Base-by-base conservation (phyloP, 495 filamentous ascomycete species). In the Zalerion maritima region DNA sequence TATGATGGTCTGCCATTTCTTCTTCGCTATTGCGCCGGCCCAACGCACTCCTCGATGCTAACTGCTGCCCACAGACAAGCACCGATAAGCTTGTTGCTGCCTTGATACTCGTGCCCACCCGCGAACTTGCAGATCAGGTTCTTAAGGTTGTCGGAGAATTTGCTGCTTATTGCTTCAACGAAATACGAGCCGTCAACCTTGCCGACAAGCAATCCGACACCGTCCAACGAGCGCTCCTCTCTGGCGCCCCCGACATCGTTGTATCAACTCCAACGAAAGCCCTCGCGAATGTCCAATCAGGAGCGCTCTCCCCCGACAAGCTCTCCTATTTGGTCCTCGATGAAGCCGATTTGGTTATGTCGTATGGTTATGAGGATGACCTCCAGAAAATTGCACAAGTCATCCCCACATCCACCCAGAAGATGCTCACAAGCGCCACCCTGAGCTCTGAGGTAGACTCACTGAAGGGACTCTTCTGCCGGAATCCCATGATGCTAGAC, bases 291-390 rank as follows among this genome's bases (percentile, higher is more conserved):
- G 49, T 86, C 33, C 78, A 78, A 33, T 70, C 64, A 24, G 72
- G 71, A 0, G 66, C 74, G 0, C 63, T 93, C 26, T 69, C 69
- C 2, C 54, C 91, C 11, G 67, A 75, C 6, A 64, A 69, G 30
- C 65, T 96, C 21, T 66, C 69, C 26, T 69, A 85, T 31, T 56
- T 99, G 9, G 85, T 96, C 7, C 76, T 99, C 32, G 89, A 99
- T 44, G 89, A 99, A 54, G 85, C 86, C 3, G 89, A 99, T 50
- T 50, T 96, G 31, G 75, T 96, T n/a, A 58, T 94, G 31, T 85
- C 78, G 6, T 99, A 94, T 45, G 89, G 85, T 26, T 94, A 94
- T 43, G 78, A 89, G 21, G 78, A 87, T 28, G 89, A 96, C 44
- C 67, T 99, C 37, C 69, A 81, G 34, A 71, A 62, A 30, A 58